Conservation (phyloP, 257 asterid species). For the Fraxinus excelsior region DNA sequence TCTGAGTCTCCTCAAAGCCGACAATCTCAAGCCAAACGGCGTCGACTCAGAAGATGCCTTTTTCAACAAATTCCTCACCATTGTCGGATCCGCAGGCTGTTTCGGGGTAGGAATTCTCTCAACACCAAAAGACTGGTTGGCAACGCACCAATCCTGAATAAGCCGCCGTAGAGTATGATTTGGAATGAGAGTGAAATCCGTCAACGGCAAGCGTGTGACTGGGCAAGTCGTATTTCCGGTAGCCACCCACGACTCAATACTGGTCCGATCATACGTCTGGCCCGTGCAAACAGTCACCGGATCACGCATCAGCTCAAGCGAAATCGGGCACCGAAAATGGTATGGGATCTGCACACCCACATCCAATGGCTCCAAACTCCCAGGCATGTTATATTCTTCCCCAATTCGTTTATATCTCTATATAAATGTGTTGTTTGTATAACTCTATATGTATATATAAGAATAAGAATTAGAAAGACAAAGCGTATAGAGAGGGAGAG, state of each 20-base stretch:
- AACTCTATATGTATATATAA: not conserved
- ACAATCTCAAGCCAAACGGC: slow-evolving; percentile 41
- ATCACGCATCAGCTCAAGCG: slow-evolving; percentile 87
- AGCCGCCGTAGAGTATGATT: slow-evolving; percentile 94
- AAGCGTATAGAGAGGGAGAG: not conserved
- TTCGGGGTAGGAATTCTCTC: slow-evolving; percentile 95
- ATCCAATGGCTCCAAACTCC: slow-evolving; percentile 74
- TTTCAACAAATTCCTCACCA: slow-evolving; percentile 63
- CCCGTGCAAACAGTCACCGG: slow-evolving; percentile 98
- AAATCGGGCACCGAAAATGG: slow-evolving; percentile 92
- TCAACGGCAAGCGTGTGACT: slow-evolving; percentile 69
- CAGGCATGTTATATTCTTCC: slow-evolving; percentile 57
- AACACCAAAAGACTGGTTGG: slow-evolving; percentile 77
- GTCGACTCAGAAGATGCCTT: slow-evolving; percentile 62
- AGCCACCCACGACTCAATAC: slow-evolving; percentile 98
- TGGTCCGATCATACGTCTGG: slow-evolving; percentile 89
- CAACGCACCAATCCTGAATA: slow-evolving; percentile 98
- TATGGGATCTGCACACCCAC: slow-evolving; percentile 81
- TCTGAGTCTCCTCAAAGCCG: slow-evolving; percentile 68
- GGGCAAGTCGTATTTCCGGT: slow-evolving; percentile 98
- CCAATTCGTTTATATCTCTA: not conserved
- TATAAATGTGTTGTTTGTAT: not conserved
- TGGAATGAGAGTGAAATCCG: slow-evolving; percentile 85
- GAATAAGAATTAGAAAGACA: not conserved
- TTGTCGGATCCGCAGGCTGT: slow-evolving; percentile 85